Conservation (phyloP, 2,329 filamentous ascomycete genomes). For the Mycosphaerella sp. region DNA sequence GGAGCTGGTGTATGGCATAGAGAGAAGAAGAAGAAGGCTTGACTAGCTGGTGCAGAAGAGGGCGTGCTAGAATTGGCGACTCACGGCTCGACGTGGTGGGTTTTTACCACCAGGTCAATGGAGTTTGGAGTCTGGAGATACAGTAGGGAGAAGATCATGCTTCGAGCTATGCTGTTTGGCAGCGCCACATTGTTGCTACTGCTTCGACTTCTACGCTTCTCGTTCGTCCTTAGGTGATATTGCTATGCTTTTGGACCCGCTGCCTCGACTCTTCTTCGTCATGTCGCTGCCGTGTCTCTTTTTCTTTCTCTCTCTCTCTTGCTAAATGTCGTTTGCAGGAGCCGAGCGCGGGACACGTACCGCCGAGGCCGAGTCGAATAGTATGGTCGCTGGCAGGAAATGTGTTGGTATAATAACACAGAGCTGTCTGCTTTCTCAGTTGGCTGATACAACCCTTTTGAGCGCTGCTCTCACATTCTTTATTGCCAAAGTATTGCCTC, state of each 20-base stretch:
- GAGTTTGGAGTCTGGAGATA: background rate
- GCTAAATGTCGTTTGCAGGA: background rate
- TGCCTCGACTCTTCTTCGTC: too few relatives aligned
- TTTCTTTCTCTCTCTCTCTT: background rate
- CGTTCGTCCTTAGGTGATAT: constrained; percentile 2
- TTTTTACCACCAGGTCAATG: background rate
- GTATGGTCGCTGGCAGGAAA: background rate
- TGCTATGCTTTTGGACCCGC: background rate
- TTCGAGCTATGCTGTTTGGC: background rate
- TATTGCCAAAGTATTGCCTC: constrained; percentile 5
- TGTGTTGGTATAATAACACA: background rate
- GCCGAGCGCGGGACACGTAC: constrained; percentile 2
- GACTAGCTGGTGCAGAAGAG: constrained; percentile 5
- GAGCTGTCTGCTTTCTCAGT: background rate
- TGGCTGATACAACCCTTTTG: background rate
- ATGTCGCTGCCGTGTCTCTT: too few relatives aligned
- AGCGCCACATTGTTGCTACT: too few relatives aligned
- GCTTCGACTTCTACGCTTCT: too few relatives aligned
- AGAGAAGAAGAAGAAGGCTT: too few relatives aligned
- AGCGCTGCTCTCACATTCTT: background rate
- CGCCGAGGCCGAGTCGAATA: background rate
- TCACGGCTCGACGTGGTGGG: constrained; percentile 6
- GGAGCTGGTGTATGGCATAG: too few relatives aligned
- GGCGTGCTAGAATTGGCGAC: constrained; percentile 1
- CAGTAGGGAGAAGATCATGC: constrained; percentile 4